phyloP scores from a whole-genome alignment of 2,329 filamentous ascomycete genomes.

The Rutstroemia sydowiana region DNA sequence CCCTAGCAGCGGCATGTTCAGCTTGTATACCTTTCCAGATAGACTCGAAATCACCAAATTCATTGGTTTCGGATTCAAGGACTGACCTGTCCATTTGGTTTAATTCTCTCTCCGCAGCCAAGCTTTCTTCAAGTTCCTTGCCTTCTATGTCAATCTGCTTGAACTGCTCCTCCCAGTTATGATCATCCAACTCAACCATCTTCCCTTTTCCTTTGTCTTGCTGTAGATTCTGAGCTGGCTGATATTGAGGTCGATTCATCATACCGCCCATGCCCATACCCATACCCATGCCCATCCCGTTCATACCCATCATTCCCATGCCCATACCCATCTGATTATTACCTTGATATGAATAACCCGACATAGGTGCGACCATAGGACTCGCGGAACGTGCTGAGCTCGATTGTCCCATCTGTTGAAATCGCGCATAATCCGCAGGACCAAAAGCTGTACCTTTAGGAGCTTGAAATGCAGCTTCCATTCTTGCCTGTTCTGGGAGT shows the following conservation, averaged over 20 bases:
- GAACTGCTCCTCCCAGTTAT: slow-evolving; percentile 95
- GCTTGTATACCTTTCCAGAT: slow-evolving; percentile 79
- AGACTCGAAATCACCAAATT: slow-evolving; percentile 82
- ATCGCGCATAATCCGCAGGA: slow-evolving; percentile 79
- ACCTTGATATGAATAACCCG: slow-evolving; percentile 44
- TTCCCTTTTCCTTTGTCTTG: slow-evolving; percentile 75
- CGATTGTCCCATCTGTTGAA: slow-evolving; percentile 62
- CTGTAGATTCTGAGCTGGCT: slow-evolving; percentile 38
- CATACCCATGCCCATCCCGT: background rate
- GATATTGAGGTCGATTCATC: slow-evolving; percentile 35
- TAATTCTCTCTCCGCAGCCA: slow-evolving; percentile 53
- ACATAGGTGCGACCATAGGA: slow-evolving; percentile 42
- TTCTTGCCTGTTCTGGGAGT: slow-evolving; percentile 47
- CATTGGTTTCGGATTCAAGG: slow-evolving; percentile 62
- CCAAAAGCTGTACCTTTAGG: slow-evolving; percentile 58
- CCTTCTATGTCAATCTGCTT: slow-evolving; percentile 69
- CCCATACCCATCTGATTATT: slow-evolving; percentile 35
- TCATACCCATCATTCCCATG: slow-evolving; percentile 33
- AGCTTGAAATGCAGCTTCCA: slow-evolving; percentile 64
- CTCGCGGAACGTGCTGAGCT: slow-evolving; percentile 51
- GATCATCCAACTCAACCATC: slow-evolving; percentile 87
- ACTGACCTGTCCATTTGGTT: slow-evolving; percentile 84
- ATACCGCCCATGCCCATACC: slow-evolving; percentile 22
- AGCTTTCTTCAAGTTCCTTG: slow-evolving; percentile 37
- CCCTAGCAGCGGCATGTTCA: slow-evolving; percentile 62